A percentile compares a stretch with the other conserved stretches of the same genome.
Conservation (phyloP, 2,329 filamentous ascomycete genomes). For the Rhinocladiella mackenziei region DNA sequence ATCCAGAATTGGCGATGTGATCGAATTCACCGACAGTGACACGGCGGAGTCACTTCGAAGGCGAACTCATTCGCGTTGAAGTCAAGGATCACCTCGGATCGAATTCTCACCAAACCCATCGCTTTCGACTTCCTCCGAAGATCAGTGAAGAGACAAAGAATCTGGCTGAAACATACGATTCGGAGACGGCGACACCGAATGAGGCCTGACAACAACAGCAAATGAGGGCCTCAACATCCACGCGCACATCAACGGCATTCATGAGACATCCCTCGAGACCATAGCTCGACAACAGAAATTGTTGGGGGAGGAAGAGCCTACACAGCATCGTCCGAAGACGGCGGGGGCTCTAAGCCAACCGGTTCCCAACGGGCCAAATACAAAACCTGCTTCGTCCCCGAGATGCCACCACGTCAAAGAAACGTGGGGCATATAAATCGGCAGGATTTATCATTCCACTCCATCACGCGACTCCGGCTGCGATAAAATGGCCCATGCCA, state of each 20-base stretch:
- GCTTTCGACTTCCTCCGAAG: conserved; percentile 25
- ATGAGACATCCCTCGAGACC: conserved; percentile 27
- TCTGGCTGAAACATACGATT: conserved; percentile 1
- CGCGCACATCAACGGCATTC: conserved; percentile 21
- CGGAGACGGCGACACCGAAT: neutral
- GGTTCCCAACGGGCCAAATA: conserved; percentile 14
- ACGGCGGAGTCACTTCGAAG: conserved; percentile 10
- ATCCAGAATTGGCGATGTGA: conserved; percentile 7
- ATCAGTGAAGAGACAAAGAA: conserved; percentile 23
- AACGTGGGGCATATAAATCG: conserved; percentile 24
- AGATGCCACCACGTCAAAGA: conserved; percentile 21
- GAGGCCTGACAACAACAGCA: conserved; percentile 6
- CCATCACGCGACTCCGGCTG: conserved; percentile 31
- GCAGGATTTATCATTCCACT: conserved; percentile 31
- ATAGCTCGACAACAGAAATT: conserved; percentile 22
- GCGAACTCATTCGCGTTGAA: conserved; percentile 16
- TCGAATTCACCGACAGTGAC: neutral
- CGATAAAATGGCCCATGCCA: conserved; percentile 26
- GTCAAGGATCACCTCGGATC: conserved; percentile 1
- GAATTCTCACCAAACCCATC: conserved; percentile 6
- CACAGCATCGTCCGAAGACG: conserved; percentile 15
- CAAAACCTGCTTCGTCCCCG: conserved; percentile 31
- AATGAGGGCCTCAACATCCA: conserved; percentile 27
- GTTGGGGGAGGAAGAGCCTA: conserved; percentile 18
- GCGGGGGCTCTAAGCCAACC: conserved; percentile 20